Conservation (phyloP, 352 stramenopile species). For the Globisporangium iwayamae region DNA sequence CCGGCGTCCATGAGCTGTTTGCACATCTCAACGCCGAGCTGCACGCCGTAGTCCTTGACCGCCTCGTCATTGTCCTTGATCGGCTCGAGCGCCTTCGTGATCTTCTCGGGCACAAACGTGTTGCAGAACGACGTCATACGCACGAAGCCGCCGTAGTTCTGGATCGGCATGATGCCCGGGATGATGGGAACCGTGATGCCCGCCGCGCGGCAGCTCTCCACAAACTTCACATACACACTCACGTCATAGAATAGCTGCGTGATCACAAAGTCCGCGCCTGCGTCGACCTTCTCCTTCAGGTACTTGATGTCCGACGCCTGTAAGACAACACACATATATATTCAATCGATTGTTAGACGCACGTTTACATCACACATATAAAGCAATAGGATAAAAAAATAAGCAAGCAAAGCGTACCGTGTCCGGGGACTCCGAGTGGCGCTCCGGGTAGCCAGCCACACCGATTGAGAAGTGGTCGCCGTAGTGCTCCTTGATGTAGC, state of each 20-base stretch:
- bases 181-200: conserved; percentile 96
- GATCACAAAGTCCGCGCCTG: conserved; percentile 97
- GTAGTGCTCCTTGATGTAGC: conserved; percentile 95
- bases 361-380: background rate
- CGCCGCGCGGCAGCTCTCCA: conserved; percentile 82
- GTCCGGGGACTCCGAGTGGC: conserved; percentile 90
- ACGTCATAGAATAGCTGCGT: conserved; percentile 99
- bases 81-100: conserved; percentile 78
- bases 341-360: background rate
- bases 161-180: conserved; percentile 99
- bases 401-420: background rate
- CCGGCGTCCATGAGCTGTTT: conserved; percentile 89
- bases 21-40: conserved; percentile 95
- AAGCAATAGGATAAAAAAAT: background rate
- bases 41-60: conserved; percentile 95
- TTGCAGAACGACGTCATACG: conserved; percentile 98
- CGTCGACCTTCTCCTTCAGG: conserved; percentile 97
- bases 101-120: conserved; percentile 89
- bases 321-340: background rate
- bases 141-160: conserved; percentile 96
- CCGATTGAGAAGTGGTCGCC: conserved; percentile 96
- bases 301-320: conserved; percentile 94
- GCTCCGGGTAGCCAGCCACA: conserved; percentile 98
- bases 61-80: conserved; percentile 97
- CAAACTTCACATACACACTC: conserved; percentile 93